phyloP scores from a whole-genome alignment of 192 early-diverging fungal genomes.

The Oehlia diaphana region DNA sequence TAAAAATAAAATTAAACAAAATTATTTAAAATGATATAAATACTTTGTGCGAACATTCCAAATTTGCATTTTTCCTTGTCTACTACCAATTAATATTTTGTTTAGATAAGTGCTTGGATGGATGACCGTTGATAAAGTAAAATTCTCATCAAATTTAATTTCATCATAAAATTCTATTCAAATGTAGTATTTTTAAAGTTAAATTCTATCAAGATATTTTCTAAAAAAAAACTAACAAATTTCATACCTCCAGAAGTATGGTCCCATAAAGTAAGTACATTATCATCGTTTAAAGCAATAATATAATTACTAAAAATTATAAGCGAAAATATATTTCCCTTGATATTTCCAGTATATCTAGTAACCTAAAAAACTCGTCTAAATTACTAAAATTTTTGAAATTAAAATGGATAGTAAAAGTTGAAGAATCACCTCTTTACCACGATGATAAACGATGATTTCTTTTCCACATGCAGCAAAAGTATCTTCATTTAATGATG shows the following conservation, averaged over 20 bases:
- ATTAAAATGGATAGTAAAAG: not conserved
- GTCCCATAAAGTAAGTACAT: slow-evolving; percentile 78
- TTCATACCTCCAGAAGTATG: slow-evolving; percentile 62
- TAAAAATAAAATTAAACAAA: not conserved
- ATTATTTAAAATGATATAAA: slow-evolving; percentile 20
- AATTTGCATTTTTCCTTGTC: slow-evolving; percentile 86
- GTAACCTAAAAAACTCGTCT: slow-evolving; percentile 20
- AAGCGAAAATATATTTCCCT: slow-evolving; percentile 59
- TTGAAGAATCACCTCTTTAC: slow-evolving; percentile 53
- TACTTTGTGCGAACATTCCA: slow-evolving; percentile 87
- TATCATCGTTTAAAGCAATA: slow-evolving; percentile 78
- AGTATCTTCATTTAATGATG: slow-evolving; percentile 67
- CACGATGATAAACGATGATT: slow-evolving; percentile 66
- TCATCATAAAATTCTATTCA: slow-evolving; percentile 65
- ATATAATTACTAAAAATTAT: slow-evolving; percentile 76
- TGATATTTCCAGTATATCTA: slow-evolving; percentile 32
- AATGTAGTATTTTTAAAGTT: not conserved
- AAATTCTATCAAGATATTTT: slow-evolving; percentile 10
- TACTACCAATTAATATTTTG: slow-evolving; percentile 88
- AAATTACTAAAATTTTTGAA: slow-evolving; percentile 3
- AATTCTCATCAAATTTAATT: slow-evolving; percentile 72
- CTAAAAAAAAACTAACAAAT: slow-evolving; percentile 9
- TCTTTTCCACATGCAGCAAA: slow-evolving; percentile 71
- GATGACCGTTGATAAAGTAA: slow-evolving; percentile 72
- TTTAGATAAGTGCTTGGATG: slow-evolving; percentile 98